Percentiles rank a stretch among this genome's conserved stretches.
These are phyloP conservation scores for Acephala macrosclerotiorum DNA, from an alignment of 2,329 filamentous ascomycete species.

Conservation along the genomic window DNA sequence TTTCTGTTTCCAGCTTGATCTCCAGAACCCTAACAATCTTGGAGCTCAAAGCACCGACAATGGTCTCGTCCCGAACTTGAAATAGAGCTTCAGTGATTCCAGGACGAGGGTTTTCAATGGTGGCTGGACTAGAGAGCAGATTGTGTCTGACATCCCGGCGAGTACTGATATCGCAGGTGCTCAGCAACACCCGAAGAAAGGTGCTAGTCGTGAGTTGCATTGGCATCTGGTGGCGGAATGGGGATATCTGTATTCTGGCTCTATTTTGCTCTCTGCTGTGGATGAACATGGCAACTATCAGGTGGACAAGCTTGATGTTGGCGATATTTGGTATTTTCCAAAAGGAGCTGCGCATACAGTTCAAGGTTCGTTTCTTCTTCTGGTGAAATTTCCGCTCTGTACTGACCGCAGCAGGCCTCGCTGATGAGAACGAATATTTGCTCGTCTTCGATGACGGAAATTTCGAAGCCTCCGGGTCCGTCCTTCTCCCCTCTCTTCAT, in stretches of 20 bases:
- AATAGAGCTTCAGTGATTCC: conserved; percentile 74
- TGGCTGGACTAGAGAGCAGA: conserved; percentile 72
- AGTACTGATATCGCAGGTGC: conserved; percentile 72
- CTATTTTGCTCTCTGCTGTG: conserved; percentile 65
- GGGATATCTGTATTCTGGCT: conserved; percentile 67
- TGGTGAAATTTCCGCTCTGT: not conserved
- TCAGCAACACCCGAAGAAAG: conserved; percentile 73
- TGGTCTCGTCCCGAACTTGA: conserved; percentile 70
- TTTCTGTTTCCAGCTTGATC: conserved; percentile 54
- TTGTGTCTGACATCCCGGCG: conserved; percentile 69
- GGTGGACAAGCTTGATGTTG: conserved; percentile 61
- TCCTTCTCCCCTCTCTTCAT: not conserved
- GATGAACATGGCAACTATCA: conserved; percentile 66
- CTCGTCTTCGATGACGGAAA: conserved; percentile 71
- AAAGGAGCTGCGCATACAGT: conserved; percentile 70
- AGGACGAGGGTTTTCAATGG: conserved; percentile 67
- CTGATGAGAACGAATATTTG: conserved; percentile 72
- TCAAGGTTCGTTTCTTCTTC: conserved; percentile 49
- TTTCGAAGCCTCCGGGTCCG: conserved; percentile 62
- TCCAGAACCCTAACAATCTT: conserved; percentile 69
- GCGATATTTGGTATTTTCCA: conserved; percentile 75
- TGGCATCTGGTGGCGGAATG: conserved; percentile 75
- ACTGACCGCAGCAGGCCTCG: conserved; percentile 51
- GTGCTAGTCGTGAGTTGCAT: conserved; percentile 70
- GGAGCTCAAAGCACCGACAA: conserved; percentile 67